These are phyloP conservation scores for Alternaria tenuissima DNA, from an alignment of 2,329 filamentous ascomycete species.

Conservation along the genomic window DNA sequence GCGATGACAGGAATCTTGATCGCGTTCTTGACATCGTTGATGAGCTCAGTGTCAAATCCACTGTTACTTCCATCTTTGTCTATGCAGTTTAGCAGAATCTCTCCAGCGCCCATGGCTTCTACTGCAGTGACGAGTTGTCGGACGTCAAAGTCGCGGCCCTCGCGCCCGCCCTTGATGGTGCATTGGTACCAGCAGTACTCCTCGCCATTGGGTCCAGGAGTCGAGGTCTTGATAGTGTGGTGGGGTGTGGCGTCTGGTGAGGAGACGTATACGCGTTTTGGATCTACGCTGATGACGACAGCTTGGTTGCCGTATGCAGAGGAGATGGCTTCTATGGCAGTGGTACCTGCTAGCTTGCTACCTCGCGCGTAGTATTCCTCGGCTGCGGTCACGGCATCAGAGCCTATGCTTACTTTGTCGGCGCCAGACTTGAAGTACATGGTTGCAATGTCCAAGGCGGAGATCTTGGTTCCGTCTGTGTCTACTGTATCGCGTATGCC, in stretches of 20 bases:
- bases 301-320: conserved; percentile 94
- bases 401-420: conserved; percentile 97
- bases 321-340: conserved; percentile 95
- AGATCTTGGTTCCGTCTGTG: conserved; percentile 83
- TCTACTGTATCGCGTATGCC: conserved; percentile 94
- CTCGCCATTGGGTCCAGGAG: conserved; percentile 78
- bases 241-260: conserved; percentile 73
- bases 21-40: conserved; percentile 84
- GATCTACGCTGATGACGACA: conserved; percentile 94
- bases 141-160: conserved; percentile 93
- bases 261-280: conserved; percentile 85
- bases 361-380: conserved; percentile 85
- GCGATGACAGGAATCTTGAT: conserved; percentile 95
- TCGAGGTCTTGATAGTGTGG: conserved; percentile 76
- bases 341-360: conserved; percentile 75
- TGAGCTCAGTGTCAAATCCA: conserved; percentile 93
- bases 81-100: conserved; percentile 96
- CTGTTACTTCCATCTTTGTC: conserved; percentile 95
- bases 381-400: conserved; percentile 90
- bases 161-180: conserved; percentile 93
- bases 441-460: conserved; percentile 89
- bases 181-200: conserved; percentile 95
- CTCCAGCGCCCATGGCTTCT: conserved; percentile 93
- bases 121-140: conserved; percentile 87
- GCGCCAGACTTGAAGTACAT: conserved; percentile 98